Conservation (phyloP, 2,329 filamentous ascomycete species). For the Phaeomoniella chlamydospora region DNA sequence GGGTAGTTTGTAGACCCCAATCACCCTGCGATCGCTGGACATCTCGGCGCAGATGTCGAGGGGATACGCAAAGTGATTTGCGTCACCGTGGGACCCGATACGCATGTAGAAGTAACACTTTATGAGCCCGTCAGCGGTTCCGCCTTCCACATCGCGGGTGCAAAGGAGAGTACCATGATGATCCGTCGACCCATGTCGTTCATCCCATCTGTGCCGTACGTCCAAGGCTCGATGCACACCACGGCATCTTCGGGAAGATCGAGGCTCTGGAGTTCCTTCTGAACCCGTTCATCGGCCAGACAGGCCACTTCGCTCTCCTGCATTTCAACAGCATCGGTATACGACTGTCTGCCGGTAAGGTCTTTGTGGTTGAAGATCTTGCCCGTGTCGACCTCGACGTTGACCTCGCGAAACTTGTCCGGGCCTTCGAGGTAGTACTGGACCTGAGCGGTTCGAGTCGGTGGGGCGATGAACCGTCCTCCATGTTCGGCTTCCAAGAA, state of each 20-base stretch:
- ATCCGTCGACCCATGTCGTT: no score
- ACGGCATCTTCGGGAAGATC: conserved; percentile 41
- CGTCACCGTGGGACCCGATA: conserved; percentile 45
- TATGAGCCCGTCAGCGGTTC: conserved; percentile 37
- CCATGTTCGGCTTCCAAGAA: conserved; percentile 50
- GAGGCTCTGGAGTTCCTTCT: conserved; percentile 44
- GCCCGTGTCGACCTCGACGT: no score
- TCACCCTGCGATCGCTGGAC: conserved; percentile 46
- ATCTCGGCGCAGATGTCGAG: conserved; percentile 53
- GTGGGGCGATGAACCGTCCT: conserved; percentile 31
- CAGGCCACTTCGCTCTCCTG: conserved; percentile 41
- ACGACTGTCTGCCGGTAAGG: no score
- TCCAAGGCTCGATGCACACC: conserved; percentile 52
- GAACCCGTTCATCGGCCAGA: conserved; percentile 39
- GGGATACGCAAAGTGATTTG: conserved; percentile 55
- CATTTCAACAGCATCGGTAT: conserved; percentile 48
- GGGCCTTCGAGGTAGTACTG: no score
- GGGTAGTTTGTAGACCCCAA: conserved; percentile 55
- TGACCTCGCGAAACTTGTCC: no score
- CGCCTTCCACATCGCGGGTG: conserved; percentile 35
- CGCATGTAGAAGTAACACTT: conserved; percentile 55
- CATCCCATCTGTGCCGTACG: conserved; percentile 37
- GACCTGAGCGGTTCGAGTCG: conserved; percentile 36
- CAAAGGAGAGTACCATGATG: no score
- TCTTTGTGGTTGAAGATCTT: no score